Evolutionary conservation across 768 basidiomycete genomes (phyloP), one percentile per base, ranked within the genome.

Genomic region (Trametopsis cervina): DNA sequence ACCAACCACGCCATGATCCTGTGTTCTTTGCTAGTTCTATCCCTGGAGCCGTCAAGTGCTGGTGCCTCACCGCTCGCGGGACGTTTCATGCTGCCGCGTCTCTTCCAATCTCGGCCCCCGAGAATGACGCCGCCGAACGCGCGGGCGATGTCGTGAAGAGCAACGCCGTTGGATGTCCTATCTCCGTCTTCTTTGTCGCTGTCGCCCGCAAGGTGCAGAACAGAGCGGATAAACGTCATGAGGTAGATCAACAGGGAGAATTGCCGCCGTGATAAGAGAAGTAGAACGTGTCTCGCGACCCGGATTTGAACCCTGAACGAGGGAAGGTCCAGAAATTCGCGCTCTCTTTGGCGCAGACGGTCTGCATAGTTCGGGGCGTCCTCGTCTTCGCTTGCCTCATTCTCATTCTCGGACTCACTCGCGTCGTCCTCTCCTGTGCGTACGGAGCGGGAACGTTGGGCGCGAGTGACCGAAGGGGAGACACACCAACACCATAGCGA

Each of bases 271-370:
- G 75, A 72, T 4, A 78, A 67, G 39, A 80, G 67, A 5, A 73
- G 72, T n/a, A 80, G 67, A 43, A 80, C 57, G 54, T 73, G 63
- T 47, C 73, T 74, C 12, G 76, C 75, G 22, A 65, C 63, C 1
- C 55, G 52, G 50, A 78, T 51, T 29, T 68, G 67, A 18, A 47
- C 42, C n/a, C 40, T 39, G 20, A 47, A 35, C 13, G 51, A 40
- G 7, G 51, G 51, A 4, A 52, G 35, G 18, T 42, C 42, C 12
- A 63, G 53, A 5, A 55, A 42, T 50, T 69, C 72, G 21, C 66
- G 49, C 40, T 57, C 50, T 39, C 23, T 54, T 15, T 53, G 56
- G 7, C 44, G 58, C 20, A 50, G 54, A 21, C 54, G 54, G 12
- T 58, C 61, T 15, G 51, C 58, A 50, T 63, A 64, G 35, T 60